phyloP scores from a whole-genome alignment of 2,329 filamentous ascomycete genomes.

The Penicillium sclerotigenum region DNA sequence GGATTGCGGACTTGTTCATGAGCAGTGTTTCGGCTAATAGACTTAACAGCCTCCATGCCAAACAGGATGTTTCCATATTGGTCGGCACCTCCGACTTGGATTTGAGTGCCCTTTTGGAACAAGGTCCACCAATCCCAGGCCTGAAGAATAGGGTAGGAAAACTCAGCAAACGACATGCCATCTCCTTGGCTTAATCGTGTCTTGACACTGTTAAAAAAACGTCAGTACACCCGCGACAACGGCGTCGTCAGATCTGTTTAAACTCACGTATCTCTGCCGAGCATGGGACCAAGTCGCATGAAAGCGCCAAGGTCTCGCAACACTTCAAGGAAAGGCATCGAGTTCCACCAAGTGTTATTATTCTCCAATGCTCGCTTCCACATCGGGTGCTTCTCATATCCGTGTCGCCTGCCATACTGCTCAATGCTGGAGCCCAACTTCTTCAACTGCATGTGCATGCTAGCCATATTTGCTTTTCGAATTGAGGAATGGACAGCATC shows the following conservation, averaged over 20 bases:
- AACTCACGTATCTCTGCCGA: conserved; percentile 80
- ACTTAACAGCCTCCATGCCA: conserved; percentile 80
- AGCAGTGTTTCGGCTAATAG: conserved; percentile 56
- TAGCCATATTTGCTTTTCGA: conserved; percentile 47
- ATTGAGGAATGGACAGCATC: conserved; percentile 36
- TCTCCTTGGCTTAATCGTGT: conserved; percentile 78
- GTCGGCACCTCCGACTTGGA: conserved; percentile 93
- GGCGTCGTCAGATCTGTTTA: neutral
- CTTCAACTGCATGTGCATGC: conserved; percentile 51
- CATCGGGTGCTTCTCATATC: conserved; percentile 60
- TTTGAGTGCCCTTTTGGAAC: conserved; percentile 67
- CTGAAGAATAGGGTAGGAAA: conserved; percentile 88
- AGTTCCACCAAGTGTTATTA: conserved; percentile 81
- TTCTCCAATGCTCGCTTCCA: conserved; percentile 70
- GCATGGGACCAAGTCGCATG: conserved; percentile 79
- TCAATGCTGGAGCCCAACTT: conserved; percentile 74
- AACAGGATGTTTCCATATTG: conserved; percentile 95
- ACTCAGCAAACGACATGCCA: conserved; percentile 92
- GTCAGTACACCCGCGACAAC: conserved; percentile 3
- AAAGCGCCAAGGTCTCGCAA: conserved; percentile 69
- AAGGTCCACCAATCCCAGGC: conserved; percentile 96
- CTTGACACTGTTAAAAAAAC: conserved; percentile 59
- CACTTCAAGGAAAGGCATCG: conserved; percentile 69
- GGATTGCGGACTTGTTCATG: conserved; percentile 38
- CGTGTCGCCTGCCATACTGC: conserved; percentile 60